Conservation (phyloP, 331 rosid species). For the Phaseolus coccineus region DNA sequence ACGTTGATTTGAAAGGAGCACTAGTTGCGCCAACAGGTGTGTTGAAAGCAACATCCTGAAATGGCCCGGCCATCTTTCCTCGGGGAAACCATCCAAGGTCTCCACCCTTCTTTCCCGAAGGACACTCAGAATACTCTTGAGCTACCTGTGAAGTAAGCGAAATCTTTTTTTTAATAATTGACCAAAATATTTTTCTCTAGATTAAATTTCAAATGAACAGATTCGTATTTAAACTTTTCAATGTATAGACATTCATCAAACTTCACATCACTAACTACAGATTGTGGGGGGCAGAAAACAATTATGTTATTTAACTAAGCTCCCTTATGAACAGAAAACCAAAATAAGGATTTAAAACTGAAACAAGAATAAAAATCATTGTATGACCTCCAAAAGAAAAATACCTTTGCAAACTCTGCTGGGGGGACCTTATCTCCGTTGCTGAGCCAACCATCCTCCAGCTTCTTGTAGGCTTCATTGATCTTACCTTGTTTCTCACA, state of each 20-base stretch:
- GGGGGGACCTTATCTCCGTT: slow-evolving; percentile 94
- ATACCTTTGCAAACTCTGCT: slow-evolving; percentile 88
- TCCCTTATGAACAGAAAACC: background rate
- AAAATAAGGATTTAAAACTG: background rate
- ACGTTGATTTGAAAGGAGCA: slow-evolving; percentile 92
- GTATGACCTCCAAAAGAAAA: slow-evolving; percentile 27
- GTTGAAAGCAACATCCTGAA: slow-evolving; percentile 88
- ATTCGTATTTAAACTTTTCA: slow-evolving; percentile 22
- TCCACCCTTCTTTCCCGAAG: slow-evolving; percentile 95
- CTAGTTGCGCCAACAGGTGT: slow-evolving; percentile 80
- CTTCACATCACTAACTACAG: background rate
- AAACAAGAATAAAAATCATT: background rate
- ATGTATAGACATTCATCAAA: slow-evolving; percentile 19
- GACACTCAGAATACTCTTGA: slow-evolving; percentile 88
- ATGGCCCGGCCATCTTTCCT: slow-evolving; percentile 95
- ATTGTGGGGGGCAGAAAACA: background rate
- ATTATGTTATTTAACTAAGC: background rate
- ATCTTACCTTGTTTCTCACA: slow-evolving; percentile 97
- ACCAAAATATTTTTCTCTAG: slow-evolving; percentile 1
- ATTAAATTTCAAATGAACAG: background rate
- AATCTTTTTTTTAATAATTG: slow-evolving; percentile 23
- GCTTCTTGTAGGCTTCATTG: slow-evolving; percentile 92
- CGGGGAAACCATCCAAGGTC: slow-evolving; percentile 98
- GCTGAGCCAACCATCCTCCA: slow-evolving; percentile 90
- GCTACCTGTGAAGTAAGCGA: slow-evolving; percentile 60